Evolutionary conservation across 1,284 basidiomycete species (phyloP), one percentile per base, ranked within the genome.

Genomic region (Peniophora sp.): DNA sequence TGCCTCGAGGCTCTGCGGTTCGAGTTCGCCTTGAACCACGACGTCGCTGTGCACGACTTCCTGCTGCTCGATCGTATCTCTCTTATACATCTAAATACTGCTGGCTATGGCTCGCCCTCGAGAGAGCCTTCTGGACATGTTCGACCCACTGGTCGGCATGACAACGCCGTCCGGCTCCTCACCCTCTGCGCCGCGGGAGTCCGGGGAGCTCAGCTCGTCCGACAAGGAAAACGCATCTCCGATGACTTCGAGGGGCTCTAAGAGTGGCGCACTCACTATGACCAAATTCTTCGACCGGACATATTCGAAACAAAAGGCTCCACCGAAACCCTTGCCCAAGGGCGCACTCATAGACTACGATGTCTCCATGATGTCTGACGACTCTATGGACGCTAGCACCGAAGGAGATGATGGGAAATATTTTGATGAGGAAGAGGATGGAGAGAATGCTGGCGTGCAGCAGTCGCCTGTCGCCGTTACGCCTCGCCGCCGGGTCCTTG

Each of bases 211-310:
- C 5, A 60, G 62, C 34, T 57, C 57, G 8, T 66, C 65, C 0
- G 79, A 83, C 71, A 83, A 83, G 70, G 81, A 83, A 63, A 84
- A 83, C 62, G 14, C 70, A 71, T 22, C 15, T 49, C 20, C n/a
- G 23, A 41, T 41, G 15, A 41, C 37, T 32, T 32, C 15, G 18
- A 41, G 27, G n/a, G 24, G 20, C 35, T 49, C 46, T 18, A 42
- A 44, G 3, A 59, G 60, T 22, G 55, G 58, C 32, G 61, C 64
- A 17, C 65, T 72, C 42, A 69, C 71, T 17, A 62, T 78, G 53
- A 71, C 70, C 22, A 67, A 71, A 12, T 78, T 79, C 62, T 81
- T 81, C 60, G 72, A 68, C 54, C 68, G 71, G 22, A 64, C 70
- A 3, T 66, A 66, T 51, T 71, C 67, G 45, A 56, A 58, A 14